Conservation (phyloP, 306 rosid genomes). For the Luffa acutangula region DNA sequence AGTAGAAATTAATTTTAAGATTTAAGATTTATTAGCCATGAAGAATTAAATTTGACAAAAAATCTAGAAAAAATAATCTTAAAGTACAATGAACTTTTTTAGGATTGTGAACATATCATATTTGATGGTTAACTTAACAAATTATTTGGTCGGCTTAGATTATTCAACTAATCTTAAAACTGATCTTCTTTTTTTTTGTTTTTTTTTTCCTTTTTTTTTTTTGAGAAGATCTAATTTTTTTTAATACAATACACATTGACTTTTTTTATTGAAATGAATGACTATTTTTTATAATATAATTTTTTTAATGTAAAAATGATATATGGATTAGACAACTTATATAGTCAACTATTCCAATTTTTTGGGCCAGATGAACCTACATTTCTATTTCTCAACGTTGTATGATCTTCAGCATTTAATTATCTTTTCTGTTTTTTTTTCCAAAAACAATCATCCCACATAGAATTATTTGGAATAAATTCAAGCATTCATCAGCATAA, state of each 20-base stretch:
- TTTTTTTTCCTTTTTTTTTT: too few relatives aligned
- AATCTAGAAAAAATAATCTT: too few relatives aligned
- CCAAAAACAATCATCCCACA: background rate
- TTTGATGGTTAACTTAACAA: too few relatives aligned
- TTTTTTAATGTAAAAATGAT: background rate
- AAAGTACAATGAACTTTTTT: too few relatives aligned
- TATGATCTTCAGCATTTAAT: background rate
- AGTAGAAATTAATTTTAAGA: too few relatives aligned
- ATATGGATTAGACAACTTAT: background rate
- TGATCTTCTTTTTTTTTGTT: too few relatives aligned
- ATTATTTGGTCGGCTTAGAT: background rate
- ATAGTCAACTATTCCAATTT: background rate
- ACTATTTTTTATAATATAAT: background rate
- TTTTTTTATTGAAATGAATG: background rate
- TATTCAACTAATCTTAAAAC: too few relatives aligned
- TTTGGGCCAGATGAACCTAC: too few relatives aligned
- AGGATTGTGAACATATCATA: too few relatives aligned
- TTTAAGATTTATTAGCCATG: too few relatives aligned
- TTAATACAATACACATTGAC: background rate
- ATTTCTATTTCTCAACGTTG: too few relatives aligned
- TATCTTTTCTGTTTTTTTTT: background rate
- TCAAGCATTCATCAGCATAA: background rate
- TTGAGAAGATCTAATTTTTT: background rate
- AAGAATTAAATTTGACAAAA: too few relatives aligned
- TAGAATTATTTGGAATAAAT: background rate